Base-by-base conservation (phyloP, 1,284 basidiomycete species). In the Thecaphora thlaspeos region DNA sequence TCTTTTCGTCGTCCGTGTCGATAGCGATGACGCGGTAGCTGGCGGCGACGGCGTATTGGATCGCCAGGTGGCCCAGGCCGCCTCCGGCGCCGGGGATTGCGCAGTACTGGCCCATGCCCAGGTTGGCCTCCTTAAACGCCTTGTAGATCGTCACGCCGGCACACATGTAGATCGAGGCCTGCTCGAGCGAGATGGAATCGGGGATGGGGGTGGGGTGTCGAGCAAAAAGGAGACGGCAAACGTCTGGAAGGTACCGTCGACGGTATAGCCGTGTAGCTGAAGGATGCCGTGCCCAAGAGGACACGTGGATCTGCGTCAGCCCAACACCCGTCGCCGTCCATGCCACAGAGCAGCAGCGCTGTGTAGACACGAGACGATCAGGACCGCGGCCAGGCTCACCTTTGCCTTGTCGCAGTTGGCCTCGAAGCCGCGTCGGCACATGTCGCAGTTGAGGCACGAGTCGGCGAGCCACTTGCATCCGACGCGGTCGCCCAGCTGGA, bases 211-310 rank as follows among this genome's bases (percentile, higher is more conserved):
- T 89, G 42, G 92, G 86, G 66, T 84, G 83, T 61, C 83, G 80
- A 39, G 86, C 84, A 88, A 12, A 88, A 12, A 86, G 85, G 26
- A 5, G 9, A 87, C 83, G 80, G 79, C 79, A 61, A 80, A 80
- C 47, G 91, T 84, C 44, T 85, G 84, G 82, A 92, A 93, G 2
- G 89, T 89, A 51, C 91, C 91, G 70, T 91, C 86, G 51, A 87
- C 83, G 46, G 83, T 86, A 81, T 86, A 89, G 9, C 71, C 71
- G 21, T n/a, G n/a, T n/a, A n/a, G n/a, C n/a, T n/a, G n/a, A n/a
- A n/a, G n/a, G n/a, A n/a, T n/a, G n/a, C n/a, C n/a, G n/a, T n/a
- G n/a, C n/a, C n/a, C n/a, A n/a, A n/a, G n/a, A n/a, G n/a, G n/a
- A n/a, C n/a, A n/a, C n/a, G n/a, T n/a, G n/a, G n/a, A n/a, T n/a